Base-by-base conservation (phyloP, 257 asterid species). In the Solanum appendiculatum region DNA sequence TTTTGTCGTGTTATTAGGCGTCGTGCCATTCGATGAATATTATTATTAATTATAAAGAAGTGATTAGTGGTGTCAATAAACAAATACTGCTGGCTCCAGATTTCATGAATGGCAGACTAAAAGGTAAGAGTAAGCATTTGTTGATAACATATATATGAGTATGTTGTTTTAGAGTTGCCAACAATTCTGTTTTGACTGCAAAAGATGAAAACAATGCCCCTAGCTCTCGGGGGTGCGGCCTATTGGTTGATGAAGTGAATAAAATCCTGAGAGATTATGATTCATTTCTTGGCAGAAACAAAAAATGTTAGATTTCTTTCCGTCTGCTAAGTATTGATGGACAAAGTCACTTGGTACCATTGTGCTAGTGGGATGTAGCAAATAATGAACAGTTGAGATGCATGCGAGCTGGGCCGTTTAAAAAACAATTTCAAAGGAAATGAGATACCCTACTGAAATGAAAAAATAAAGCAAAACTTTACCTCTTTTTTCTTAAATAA, bases 401-500 rank as follows among this genome's bases (percentile, higher is more conserved):
- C 0, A 0, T 51, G 23, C 0, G 0, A 18, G 60, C 60, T 51
- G 63, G 1, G 1, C n/a, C 2, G 56, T 46, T 54, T 54, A 6
- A 54, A 54, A 54, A 18, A 54, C n/a, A 54, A 18, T 18, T 78
- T 44, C 54, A 51, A 10, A 31, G 9, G 12, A 42, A 77, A 54
- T 75, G 83, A 14, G 36, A 25, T 77, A 15, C 63, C 83, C 37
- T 83, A 13, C 84, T 73, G 60, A 72, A 29, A 48, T 42, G 85
- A 29, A 40, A 88, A 90, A 56, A 80, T 42, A 89, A 85, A 90
- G 90, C 27, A 83, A 33, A 87, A 81, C 23, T 82, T 46, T 84
- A 75, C 83, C 80, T 84, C 54, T 34, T 36, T 78, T 46, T 9
- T 13, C 34, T 27, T 44, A 15, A 46, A 37, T 48, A 46, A 80